These are phyloP conservation scores for Gossypium longicalyx DNA, from an alignment of 345 rosid genomes.

Conservation along the genomic window DNA sequence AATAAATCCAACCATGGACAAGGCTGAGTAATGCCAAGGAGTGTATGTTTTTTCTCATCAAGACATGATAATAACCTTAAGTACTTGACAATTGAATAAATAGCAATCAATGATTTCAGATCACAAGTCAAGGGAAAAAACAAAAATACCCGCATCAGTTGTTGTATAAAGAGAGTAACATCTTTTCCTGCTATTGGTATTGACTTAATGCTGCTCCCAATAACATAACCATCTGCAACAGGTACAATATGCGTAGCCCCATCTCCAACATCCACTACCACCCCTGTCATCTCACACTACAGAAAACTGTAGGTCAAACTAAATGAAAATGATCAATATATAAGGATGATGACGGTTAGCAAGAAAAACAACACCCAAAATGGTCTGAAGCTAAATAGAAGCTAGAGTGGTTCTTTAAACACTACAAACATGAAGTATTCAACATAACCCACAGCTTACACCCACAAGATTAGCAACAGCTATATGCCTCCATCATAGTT, in stretches of 20 bases:
- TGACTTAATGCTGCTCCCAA: constrained; percentile 96
- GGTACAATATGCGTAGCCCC: constrained; percentile 96
- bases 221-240: constrained; percentile 98
- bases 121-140: not conserved
- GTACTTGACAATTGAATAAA: not conserved
- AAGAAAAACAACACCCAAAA: not conserved
- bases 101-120: not conserved
- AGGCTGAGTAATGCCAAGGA: not conserved
- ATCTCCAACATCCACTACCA: constrained; percentile 97
- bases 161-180: constrained; percentile 83
- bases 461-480: not conserved
- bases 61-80: not conserved
- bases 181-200: constrained; percentile 92
- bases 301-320: constrained; percentile 41
- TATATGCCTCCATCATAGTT: not conserved
- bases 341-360: not conserved
- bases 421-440: not conserved
- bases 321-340: constrained; percentile 17
- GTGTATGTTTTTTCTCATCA: not conserved
- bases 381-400: not conserved
- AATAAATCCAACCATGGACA: not conserved
- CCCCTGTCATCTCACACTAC: constrained; percentile 99
- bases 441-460: not conserved
- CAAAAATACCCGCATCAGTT: constrained; percentile 85
- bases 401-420: constrained; percentile 1